Evolutionary conservation across 2,329 filamentous ascomycete genomes (phyloP), one percentile per base, ranked within the genome.

Genomic region (Verticillium zaregamsianum): DNA sequence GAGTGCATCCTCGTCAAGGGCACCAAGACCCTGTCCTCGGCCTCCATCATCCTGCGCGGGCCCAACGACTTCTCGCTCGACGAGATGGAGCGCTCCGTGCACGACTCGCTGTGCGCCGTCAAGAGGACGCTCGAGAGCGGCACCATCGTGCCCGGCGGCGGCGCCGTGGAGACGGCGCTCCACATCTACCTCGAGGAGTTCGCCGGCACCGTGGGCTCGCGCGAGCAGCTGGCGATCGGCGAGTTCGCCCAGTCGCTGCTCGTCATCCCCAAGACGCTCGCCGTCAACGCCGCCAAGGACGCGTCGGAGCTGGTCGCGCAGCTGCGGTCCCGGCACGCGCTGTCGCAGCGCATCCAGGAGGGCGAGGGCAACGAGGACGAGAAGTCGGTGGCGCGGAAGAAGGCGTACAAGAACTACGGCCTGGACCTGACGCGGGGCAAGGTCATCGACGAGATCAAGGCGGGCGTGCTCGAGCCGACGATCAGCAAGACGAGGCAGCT

Each of bases 121-220:
- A 99, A 99, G 88, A 88, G 95, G 69, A 97, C 95, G 3, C 84
- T 99, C 8, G 95, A 99, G 81, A 97, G 92, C 72, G 95, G 95
- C 71, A 93, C 91, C 78, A 96, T 99, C 67, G 95, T 99, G 45
- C 95, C 95, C 17, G 95, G 95, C 67, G 95, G 95, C 67, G 95
- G 94, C 73, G 95, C 95, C 54, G 94, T 97, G 25, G 95, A 99
- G 82, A 98, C 95, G n/a, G 95, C 95, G 57, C 86, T 99, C 67
- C 95, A 98, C 81, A 99, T 99, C 74, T 99, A 98, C 80, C 86
- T 99, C 37, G 95, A 99, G 81, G 95, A 99, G 79, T 99, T 96
- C 77, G 95, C 95, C 59, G 94, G 95, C 70, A 98, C 95, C 40
- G 94, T 99, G 65, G 93, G 94, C 68, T 98, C 94, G 60, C 89